Conservation (phyloP, 2,329 filamentous ascomycete species). For the Periconia macrospinosa region DNA sequence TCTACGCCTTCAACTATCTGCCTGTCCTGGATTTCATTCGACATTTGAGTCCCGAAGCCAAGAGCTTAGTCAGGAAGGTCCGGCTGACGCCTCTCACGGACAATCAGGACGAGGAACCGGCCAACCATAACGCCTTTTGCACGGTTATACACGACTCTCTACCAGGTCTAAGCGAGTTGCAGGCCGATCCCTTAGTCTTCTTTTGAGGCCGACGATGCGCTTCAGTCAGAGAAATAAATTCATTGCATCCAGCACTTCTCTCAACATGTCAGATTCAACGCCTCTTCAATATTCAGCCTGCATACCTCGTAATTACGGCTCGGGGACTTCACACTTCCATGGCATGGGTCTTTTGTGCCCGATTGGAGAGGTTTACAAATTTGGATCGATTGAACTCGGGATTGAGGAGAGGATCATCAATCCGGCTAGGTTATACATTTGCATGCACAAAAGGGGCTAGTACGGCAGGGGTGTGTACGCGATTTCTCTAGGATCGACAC, state of each 20-base stretch:
- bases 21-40: conserved; percentile 45
- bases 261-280: conserved; percentile 2
- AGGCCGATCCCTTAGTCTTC: conserved; percentile 41
- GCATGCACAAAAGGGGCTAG: neutral
- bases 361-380: conserved; percentile 2
- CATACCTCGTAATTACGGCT: conserved; percentile 6
- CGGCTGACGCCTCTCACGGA: conserved; percentile 41
- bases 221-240: neutral
- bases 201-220: conserved; percentile 21
- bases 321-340: conserved; percentile 2
- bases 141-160: conserved; percentile 43
- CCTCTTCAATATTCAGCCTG: conserved; percentile 1
- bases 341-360: conserved; percentile 3
- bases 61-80: conserved; percentile 40
- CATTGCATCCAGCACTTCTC: neutral
- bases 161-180: conserved; percentile 39
- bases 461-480: neutral
- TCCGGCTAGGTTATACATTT: neutral
- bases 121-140: conserved; percentile 41
- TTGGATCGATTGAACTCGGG: neutral
- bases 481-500: conserved; percentile 1
- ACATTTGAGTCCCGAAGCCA: conserved; percentile 41
- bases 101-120: conserved; percentile 36
- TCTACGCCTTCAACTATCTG: conserved; percentile 44
- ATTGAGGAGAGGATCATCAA: neutral